phyloP scores from a whole-genome alignment of 2,329 filamentous ascomycete genomes.

The Coniochaeta ligniaria region DNA sequence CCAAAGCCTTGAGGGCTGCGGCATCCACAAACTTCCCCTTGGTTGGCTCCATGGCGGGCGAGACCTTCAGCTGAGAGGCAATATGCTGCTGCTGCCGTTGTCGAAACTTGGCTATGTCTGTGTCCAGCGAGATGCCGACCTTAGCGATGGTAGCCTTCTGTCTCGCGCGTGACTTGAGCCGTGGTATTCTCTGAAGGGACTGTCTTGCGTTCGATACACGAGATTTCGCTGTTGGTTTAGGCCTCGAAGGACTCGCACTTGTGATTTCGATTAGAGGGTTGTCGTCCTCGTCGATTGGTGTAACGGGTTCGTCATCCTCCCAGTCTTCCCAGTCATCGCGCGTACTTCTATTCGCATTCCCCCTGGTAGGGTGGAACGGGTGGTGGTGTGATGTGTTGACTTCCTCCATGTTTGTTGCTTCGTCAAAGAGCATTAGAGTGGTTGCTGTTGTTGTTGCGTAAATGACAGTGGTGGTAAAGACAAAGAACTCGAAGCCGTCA shows the following conservation, averaged over 20 bases:
- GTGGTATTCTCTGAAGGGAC: constrained; percentile 32
- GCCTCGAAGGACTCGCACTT: constrained; percentile 4
- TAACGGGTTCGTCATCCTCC: constrained; percentile 39
- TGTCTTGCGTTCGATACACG: constrained; percentile 22
- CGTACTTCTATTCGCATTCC: constrained; percentile 7
- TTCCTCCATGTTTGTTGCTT: constrained; percentile 16
- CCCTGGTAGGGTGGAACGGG: constrained; percentile 9
- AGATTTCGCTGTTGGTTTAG: constrained; percentile 2
- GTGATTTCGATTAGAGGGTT: constrained; percentile 9
- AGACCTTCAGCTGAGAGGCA: constrained; percentile 18
- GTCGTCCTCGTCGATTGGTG: constrained; percentile 30
- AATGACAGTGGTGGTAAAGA: background rate
- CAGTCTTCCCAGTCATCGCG: constrained; percentile 46
- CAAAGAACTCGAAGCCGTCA: background rate
- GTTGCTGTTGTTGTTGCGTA: background rate
- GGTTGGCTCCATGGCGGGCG: constrained; percentile 9
- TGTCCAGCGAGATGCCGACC: constrained; percentile 62
- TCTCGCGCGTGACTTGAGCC: constrained; percentile 51
- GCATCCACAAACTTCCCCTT: constrained; percentile 47
- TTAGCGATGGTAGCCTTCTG: constrained; percentile 54
- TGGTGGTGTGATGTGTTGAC: constrained; percentile 10
- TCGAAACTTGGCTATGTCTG: constrained; percentile 54
- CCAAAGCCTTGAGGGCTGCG: constrained; percentile 52
- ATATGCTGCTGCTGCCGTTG: constrained; percentile 29
- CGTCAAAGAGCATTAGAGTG: background rate